Base-by-base conservation (phyloP, 176 grass and related monocot species). In the Oryza nivara region DNA sequence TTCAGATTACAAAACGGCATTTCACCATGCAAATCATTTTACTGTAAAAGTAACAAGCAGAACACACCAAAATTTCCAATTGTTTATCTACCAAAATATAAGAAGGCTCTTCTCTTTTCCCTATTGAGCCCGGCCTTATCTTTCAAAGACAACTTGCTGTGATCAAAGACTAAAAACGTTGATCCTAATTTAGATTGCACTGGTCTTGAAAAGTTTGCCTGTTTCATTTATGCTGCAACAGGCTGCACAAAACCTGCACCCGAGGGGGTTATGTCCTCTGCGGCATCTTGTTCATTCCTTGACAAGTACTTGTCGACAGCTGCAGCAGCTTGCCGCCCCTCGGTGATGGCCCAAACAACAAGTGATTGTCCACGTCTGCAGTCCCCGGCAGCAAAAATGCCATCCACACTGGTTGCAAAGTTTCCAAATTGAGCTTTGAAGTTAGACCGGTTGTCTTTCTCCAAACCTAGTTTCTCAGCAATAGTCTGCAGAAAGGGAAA, bases 311-410 rank as follows among this genome's bases (percentile, higher is more conserved):
- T 92, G 51, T 99, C 96, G 0, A 91, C 92, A 5, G 88, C 65
- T 6, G 93, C 83, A 67, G 93, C 97, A 68, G 93, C 92, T 80
- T 96, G 86, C 43, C 97, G 91, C 40, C 97, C 97, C 86, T 99
- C 97, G 0, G 90, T 99, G 86, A 96, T 99, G 67, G 97, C 97
- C 96, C 97, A 99, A 82, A 99, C 97, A 9, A 99, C 97, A 3
- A 99, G 78, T 15, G 97, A 99, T 81, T 99, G 97, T 7, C 97
- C 97, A 25, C 97, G 93, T 71, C 97, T 90, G 48, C 97, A 99
- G 82, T 99, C 97, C 34, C 97, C 97, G 0, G 97, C 97, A 7
- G 97, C 97, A 9, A 99, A 99, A 44, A 99, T 88, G 1, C 97
- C 97, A 45, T 99, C 93, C 46, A 99, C 84, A 13, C 87, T 99